Conservation (phyloP, 2,329 filamentous ascomycete species). For the Diaporthe eres region DNA sequence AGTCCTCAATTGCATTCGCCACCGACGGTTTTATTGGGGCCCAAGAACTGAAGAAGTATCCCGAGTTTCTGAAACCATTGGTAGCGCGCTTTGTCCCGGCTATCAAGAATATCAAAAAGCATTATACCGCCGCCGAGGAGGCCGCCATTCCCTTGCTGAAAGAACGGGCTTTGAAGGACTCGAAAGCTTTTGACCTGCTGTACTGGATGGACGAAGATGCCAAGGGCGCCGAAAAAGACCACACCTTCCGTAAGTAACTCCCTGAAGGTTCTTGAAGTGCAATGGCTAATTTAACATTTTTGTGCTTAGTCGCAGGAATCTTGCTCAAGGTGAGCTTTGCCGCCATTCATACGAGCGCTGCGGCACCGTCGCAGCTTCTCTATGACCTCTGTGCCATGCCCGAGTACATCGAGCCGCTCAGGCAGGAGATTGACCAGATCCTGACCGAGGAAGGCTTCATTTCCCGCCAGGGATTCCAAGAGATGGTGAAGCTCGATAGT, state of each 20-base stretch:
- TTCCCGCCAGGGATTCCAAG: neutral
- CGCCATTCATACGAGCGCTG: constrained; percentile 65
- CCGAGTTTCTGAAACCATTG: constrained; percentile 47
- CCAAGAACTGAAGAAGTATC: constrained; percentile 42
- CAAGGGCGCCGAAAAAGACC: constrained; percentile 3
- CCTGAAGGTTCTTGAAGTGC: constrained; percentile 41
- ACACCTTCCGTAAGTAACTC: neutral
- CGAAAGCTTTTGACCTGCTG: constrained; percentile 44
- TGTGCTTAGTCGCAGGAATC: constrained; percentile 46
- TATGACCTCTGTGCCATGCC: constrained; percentile 61
- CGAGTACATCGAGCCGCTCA: neutral
- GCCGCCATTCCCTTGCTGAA: constrained; percentile 47
- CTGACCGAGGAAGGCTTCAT: neutral
- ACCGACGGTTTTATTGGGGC: constrained; percentile 48
- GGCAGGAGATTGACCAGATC: neutral
- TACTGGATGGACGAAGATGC: constrained; percentile 46
- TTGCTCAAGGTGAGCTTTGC: constrained; percentile 62
- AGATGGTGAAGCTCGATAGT: constrained; percentile 44
- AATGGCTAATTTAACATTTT: neutral
- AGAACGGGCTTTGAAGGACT: constrained; percentile 17
- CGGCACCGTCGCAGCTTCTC: constrained; percentile 61
- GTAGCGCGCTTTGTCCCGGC: constrained; percentile 46
- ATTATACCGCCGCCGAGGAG: constrained; percentile 44
- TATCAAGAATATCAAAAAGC: constrained; percentile 46
- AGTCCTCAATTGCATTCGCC: constrained; percentile 48